Base-by-base conservation (phyloP, 306 rosid species). In the Dryas drummondii region DNA sequence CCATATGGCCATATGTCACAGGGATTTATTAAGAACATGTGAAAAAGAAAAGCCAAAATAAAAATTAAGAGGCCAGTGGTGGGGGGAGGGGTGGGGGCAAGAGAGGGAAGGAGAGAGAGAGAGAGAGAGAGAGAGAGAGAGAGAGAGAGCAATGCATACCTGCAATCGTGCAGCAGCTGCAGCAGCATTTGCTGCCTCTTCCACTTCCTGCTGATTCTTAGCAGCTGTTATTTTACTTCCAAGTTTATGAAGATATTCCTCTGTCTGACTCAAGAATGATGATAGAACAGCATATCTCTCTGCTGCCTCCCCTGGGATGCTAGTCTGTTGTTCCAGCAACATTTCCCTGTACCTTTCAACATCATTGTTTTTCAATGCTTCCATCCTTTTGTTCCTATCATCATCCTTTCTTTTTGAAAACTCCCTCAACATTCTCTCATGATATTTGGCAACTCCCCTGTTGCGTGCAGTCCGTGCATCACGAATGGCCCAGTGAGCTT, bases 391-490 rank as follows among this genome's bases (percentile, higher is more conserved):
- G 82, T 82, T 91, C 82, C 98, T 84, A 80, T 87, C 96, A 83
- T 94, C 96, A 80, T 94, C 98, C 81, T 94, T 94, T 75, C 89
- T 89, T 79, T 94, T 94, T 7, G 98, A 91, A 73, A 91, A 94
- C 81, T 94, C 98, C 83, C 91, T 87, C 86, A 94, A 76, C 96
- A 94, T 91, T 83, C 71, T 91, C 81, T 94, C 98, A 9, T 94
- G 98, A 87, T 90, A 94, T 83, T 94, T 94, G 26, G 97, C 98
- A 84, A 94, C 98, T 68, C 98, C 98, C 60, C 97, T 88, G 64
- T 91, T 94, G 70, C 97, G 97, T 63, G 97, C 93, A 83, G 91
- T 94, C 47, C 97, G 92, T 56, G 98, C 97, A 81, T 94, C 98
- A 68, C 98, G 98, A 65, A 94, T 89, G 68, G 90, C 86, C 98